phyloP scores from a whole-genome alignment of 441 rosid genomes.

The Populus hybrid region DNA sequence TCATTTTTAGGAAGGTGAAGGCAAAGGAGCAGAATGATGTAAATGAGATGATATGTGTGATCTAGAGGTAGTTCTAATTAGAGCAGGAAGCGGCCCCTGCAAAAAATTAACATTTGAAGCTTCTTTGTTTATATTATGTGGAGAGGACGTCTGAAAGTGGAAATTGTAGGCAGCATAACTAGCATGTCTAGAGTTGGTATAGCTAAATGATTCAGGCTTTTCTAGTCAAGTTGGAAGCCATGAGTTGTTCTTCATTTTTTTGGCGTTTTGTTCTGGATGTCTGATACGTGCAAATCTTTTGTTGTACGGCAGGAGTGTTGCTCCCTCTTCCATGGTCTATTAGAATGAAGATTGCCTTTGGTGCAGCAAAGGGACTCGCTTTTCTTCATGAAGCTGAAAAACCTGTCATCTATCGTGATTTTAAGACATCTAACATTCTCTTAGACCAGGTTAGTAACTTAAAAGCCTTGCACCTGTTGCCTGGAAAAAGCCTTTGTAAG shows the following conservation, averaged over 20 bases:
- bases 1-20: not conserved
- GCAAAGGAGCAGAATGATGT: not conserved
- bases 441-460: conserved; percentile 49
- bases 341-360: conserved; percentile 80
- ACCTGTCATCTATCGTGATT: conserved; percentile 88
- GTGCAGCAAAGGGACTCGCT: conserved; percentile 83
- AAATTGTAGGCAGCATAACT: not conserved
- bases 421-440: conserved; percentile 86
- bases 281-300: not conserved
- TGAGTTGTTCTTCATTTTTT: not conserved
- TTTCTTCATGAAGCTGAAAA: conserved; percentile 86
- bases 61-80: not conserved
- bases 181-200: not conserved
- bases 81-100: not conserved
- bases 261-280: not conserved
- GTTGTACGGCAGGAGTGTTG: conserved; percentile 47
- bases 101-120: not conserved
- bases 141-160: not conserved
- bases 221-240: not conserved
- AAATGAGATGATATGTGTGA: not conserved
- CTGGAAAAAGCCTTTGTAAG: not conserved
- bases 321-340: conserved; percentile 73
- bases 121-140: not conserved
- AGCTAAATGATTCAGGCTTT: not conserved
- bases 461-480: conserved; percentile 1